These are phyloP conservation scores for Favolaschia claudopus DNA, from an alignment of 768 basidiomycete species.

Conservation along the genomic window DNA sequence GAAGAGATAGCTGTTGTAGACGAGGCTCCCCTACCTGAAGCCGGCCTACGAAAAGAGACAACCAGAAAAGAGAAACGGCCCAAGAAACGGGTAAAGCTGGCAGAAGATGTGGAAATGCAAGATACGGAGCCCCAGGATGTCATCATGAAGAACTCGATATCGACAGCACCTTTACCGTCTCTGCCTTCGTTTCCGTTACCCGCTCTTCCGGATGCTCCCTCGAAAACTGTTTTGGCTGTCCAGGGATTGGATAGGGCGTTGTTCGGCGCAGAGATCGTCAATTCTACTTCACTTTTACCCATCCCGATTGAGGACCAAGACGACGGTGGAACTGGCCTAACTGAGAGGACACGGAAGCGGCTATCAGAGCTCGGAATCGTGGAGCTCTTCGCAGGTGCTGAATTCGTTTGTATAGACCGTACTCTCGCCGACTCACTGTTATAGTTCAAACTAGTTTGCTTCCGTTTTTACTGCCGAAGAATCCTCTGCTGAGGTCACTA, in stretches of 20 bases:
- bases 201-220: slow-evolving; percentile 69
- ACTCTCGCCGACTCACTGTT: neutral
- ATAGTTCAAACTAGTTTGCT: slow-evolving; percentile 90
- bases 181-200: slow-evolving; percentile 79
- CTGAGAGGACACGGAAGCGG: slow-evolving; percentile 65
- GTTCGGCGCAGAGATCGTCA: slow-evolving; percentile 71
- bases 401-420: neutral
- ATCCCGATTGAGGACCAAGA: slow-evolving; percentile 51
- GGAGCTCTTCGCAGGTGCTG: slow-evolving; percentile 85
- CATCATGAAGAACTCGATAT: slow-evolving; percentile 26
- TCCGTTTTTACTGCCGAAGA: slow-evolving; percentile 74
- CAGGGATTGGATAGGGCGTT: slow-evolving; percentile 84
- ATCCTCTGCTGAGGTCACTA: slow-evolving; percentile 50
- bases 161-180: slow-evolving; percentile 39
- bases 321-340: slow-evolving; percentile 58
- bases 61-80: slow-evolving; percentile 36
- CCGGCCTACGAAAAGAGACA: slow-evolving; percentile 18
- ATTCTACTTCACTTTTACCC: slow-evolving; percentile 55
- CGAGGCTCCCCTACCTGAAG: slow-evolving; percentile 16
- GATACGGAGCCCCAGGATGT: slow-evolving; percentile 29
- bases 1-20: slow-evolving; percentile 31
- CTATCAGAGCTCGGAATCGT: slow-evolving; percentile 81
- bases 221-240: slow-evolving; percentile 71
- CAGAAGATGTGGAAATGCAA: slow-evolving; percentile 31
- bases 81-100: slow-evolving; percentile 54